Percentiles rank a stretch among this genome's conserved stretches.
Evolutionary conservation across 768 basidiomycete genomes (phyloP).

Genomic region (Leccinum variicolor): DNA sequence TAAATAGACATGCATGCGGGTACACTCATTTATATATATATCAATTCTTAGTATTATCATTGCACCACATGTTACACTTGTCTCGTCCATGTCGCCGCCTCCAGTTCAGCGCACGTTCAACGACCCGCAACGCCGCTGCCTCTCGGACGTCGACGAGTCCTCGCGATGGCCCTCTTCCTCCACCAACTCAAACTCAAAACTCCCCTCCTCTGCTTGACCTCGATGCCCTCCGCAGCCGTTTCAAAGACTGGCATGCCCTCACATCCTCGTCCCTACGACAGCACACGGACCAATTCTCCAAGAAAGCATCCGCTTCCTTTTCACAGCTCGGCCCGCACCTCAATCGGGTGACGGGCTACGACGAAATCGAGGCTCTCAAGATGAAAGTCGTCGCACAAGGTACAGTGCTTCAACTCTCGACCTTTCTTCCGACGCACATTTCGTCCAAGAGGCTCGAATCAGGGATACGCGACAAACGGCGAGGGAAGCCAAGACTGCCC

Average conservation of each 20-base stretch:
- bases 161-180: background rate
- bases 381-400: constrained; percentile 77
- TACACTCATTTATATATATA: background rate
- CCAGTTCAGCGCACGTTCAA: background rate
- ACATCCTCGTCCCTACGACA: constrained; percentile 38
- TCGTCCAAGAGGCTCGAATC: constrained; percentile 66
- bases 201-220: constrained; percentile 12
- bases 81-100: constrained; percentile 5
- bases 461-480: constrained; percentile 63
- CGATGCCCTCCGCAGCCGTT: constrained; percentile 34
- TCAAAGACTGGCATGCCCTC: constrained; percentile 46
- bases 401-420: constrained; percentile 34
- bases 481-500: constrained; percentile 65
- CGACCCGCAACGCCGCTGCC: background rate
- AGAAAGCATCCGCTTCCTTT: constrained; percentile 54
- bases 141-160: too few species aligned
- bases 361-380: constrained; percentile 82
- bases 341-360: constrained; percentile 90
- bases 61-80: constrained; percentile 18
- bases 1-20: constrained; percentile 14
- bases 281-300: constrained; percentile 57
- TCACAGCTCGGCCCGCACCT: constrained; percentile 74
- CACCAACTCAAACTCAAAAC: background rate
- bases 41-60: background rate
- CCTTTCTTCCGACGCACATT: background rate